A percentile compares a stretch with the other conserved stretches of the same genome.
Conservation (phyloP, 73 alveolate species). For the Uronychia setigera region DNA sequence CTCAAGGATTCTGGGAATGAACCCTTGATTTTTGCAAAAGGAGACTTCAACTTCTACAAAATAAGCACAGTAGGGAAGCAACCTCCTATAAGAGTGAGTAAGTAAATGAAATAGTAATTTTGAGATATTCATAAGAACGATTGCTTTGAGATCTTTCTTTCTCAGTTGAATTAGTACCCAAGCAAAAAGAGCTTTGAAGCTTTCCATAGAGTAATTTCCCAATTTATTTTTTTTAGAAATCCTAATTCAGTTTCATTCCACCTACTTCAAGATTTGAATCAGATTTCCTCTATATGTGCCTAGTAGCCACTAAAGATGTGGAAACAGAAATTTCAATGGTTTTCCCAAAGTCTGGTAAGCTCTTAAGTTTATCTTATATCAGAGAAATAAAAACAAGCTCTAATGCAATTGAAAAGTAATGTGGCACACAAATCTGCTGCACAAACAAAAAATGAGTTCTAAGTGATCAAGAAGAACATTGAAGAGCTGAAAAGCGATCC, state of each 20-base stretch:
- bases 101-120: not conserved
- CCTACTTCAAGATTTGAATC: not conserved
- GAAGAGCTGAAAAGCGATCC: not conserved
- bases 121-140: not conserved
- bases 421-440: constrained; percentile 1
- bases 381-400: not conserved
- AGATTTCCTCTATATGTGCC: not conserved
- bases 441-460: not conserved
- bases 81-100: not conserved
- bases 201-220: not conserved
- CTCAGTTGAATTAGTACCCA: not conserved
- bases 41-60: not conserved
- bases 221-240: not conserved
- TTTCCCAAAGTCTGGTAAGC: not conserved
- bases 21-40: not conserved
- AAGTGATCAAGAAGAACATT: not conserved
- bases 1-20: not conserved
- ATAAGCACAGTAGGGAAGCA: not conserved
- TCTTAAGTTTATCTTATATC: no score
- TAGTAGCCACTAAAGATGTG: not conserved
- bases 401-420: not conserved
- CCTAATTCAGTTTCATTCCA: not conserved
- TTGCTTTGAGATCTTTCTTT: not conserved
- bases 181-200: not conserved
- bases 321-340: not conserved